phyloP scores from a whole-genome alignment of 148 eudicot genomes.

The Rheum nobile region DNA sequence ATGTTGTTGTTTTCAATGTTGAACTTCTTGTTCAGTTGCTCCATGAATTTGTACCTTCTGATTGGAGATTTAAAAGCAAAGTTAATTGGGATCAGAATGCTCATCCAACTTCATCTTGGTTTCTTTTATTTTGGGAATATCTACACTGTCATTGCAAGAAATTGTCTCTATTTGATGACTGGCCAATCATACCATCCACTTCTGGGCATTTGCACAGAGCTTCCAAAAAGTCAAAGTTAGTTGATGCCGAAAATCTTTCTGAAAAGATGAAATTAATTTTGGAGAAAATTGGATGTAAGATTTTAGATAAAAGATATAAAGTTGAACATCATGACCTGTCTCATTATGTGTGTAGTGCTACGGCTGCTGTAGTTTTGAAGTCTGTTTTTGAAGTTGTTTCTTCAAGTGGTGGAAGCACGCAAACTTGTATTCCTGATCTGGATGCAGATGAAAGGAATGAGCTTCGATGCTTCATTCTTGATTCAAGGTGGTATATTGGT shows the following conservation, averaged over 20 bases:
- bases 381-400: constrained; percentile 60
- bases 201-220: constrained; percentile 75
- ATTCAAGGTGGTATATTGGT: constrained; percentile 79
- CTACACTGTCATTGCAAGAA: constrained; percentile 46
- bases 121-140: constrained; percentile 71
- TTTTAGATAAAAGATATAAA: constrained; percentile 46
- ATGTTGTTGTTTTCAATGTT: constrained; percentile 48
- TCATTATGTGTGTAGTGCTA: constrained; percentile 51
- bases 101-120: constrained; percentile 76
- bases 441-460: constrained; percentile 66
- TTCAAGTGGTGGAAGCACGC: constrained; percentile 36
- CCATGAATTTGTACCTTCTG: constrained; percentile 59
- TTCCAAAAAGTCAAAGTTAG: constrained; percentile 47
- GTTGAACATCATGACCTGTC: constrained; percentile 68
- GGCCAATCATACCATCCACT: constrained; percentile 89
- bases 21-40: constrained; percentile 50
- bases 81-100: constrained; percentile 49
- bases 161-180: constrained; percentile 66
- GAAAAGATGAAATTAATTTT: constrained; percentile 50
- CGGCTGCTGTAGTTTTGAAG: constrained; percentile 55
- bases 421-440: constrained; percentile 38
- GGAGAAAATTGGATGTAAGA: constrained; percentile 77
- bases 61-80: constrained; percentile 64
- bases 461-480: constrained; percentile 76
- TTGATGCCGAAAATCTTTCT: constrained; percentile 52